Evolutionary conservation across 2,329 filamentous ascomycete genomes (phyloP), one percentile per base, ranked within the genome.

Genomic region (Fusarium napiforme): DNA sequence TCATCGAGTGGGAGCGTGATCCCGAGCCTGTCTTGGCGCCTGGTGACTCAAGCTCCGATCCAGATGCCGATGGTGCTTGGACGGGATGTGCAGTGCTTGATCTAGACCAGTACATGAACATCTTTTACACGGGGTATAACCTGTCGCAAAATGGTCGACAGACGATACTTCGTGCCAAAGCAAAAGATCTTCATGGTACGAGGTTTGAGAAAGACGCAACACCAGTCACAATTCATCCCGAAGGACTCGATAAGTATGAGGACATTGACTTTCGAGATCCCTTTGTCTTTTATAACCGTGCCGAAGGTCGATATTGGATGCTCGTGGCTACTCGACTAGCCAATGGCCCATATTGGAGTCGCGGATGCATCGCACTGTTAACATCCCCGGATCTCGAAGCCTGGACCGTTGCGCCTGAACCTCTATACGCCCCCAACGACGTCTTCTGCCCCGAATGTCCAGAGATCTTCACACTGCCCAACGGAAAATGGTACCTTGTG

Each of bases 81-180:
- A 82, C 81, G 19, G 81, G 81, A 10, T 78, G 75, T 18, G 81
- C 80, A 3, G 73, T 82, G 49, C 66, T 78, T 21, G 81, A 79
- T 7, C 76, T 75, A 19, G 79, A 82, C 49, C 75, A 75, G 11
- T 74, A 73, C 37, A 79, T 82, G 79, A 80, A 82, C 60, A 71
- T 82, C 45, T 81, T 82, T 62, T 82, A 82, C 70, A 82, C 81
- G 15, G 81, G 81, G 4, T 82, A 82, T 63, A 82, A 79, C 60
- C 58, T 82, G 30, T 71, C 70, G 3, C 67, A 76, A 26, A 71
- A 74, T 36, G 80, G 81, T 11, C 76, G 74, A n/a, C 81, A 82
- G 59, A 79, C 78, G 11, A 80, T 82, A 37, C 70, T 82, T 36
- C 79, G 77, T 14, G 73, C 76, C 4, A 71, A n/a, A 12, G 75